Percentiles rank a stretch among this genome's conserved stretches.
Evolutionary conservation across 192 early-diverging fungal genomes (phyloP).

Genomic region (Phlyctochytrium bullatum): DNA sequence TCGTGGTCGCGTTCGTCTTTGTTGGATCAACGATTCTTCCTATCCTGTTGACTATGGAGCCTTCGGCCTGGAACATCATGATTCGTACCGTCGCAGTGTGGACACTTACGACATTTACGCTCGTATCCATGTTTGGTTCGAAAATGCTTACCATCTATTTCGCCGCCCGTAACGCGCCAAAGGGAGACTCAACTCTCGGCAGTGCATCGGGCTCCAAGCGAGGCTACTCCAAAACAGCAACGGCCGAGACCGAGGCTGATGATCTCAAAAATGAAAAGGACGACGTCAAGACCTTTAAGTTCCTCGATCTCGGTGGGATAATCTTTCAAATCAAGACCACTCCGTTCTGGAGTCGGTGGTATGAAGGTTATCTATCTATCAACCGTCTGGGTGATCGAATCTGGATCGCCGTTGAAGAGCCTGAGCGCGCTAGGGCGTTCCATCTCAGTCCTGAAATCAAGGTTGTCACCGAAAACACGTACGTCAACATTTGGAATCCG

Average conservation of each 20-base stretch:
- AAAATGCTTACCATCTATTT: not conserved
- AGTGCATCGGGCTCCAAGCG: not conserved
- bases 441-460: not conserved
- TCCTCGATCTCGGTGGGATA: not conserved
- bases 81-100: conserved; percentile 5
- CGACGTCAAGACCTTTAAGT: conserved; percentile 3
- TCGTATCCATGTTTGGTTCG: conserved; percentile 7
- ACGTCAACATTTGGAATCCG: not conserved
- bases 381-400: not conserved
- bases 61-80: conserved; percentile 9
- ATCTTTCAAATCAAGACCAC: not conserved
- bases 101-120: not conserved
- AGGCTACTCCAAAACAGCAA: not conserved
- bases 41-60: not conserved
- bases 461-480: not conserved
- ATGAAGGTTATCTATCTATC: not conserved
- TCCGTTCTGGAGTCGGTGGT: not conserved
- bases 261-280: not conserved
- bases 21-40: conserved; percentile 1
- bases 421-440: not conserved
- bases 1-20: conserved; percentile 10
- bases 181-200: not conserved
- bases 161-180: not conserved
- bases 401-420: conserved; percentile 3
- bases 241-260: not conserved